These are phyloP conservation scores for Penicillium sclerotigenum DNA, from an alignment of 2,329 filamentous ascomycete species.

Conservation along the genomic window DNA sequence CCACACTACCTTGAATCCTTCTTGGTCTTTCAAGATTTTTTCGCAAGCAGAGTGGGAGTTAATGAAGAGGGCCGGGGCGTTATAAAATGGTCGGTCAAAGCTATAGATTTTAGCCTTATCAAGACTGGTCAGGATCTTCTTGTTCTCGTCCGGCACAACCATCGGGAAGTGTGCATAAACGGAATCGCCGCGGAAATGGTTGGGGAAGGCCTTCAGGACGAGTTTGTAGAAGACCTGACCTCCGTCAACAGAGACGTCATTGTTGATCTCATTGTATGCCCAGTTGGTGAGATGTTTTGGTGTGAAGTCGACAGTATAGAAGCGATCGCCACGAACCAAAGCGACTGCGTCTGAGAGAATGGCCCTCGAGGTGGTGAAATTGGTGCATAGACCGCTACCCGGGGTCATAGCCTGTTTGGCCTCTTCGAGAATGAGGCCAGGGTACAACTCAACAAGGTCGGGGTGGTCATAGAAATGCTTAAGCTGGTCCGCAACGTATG, in stretches of 20 bases:
- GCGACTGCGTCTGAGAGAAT: conserved; percentile 49
- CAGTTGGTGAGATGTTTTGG: conserved; percentile 47
- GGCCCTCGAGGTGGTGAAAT: conserved; percentile 44
- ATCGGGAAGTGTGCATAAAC: conserved; percentile 52
- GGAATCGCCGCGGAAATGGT: conserved; percentile 48
- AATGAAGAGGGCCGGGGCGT: conserved; percentile 40
- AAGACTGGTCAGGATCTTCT: conserved; percentile 42
- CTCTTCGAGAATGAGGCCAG: conserved; percentile 56
- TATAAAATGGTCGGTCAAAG: conserved; percentile 33
- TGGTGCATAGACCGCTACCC: conserved; percentile 50
- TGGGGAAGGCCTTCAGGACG: conserved; percentile 50
- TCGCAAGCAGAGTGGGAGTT: conserved; percentile 47
- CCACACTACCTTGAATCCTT: conserved; percentile 49
- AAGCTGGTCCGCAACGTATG: conserved; percentile 45
- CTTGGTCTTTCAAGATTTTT: conserved; percentile 43
- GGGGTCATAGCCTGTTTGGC: conserved; percentile 52
- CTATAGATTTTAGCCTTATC: conserved; percentile 44
- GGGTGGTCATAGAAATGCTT: conserved; percentile 51
- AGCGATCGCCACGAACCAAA: conserved; percentile 47
- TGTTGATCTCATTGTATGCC: conserved; percentile 45
- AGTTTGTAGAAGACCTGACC: conserved; percentile 53
- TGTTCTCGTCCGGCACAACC: conserved; percentile 48
- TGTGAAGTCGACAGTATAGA: conserved; percentile 47
- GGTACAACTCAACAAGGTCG: conserved; percentile 57
- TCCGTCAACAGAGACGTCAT: conserved; percentile 45